Percentiles rank a stretch among this genome's conserved stretches.
These are phyloP conservation scores for Metrosideros polymorpha DNA, from an alignment of 441 rosid species.

Conservation along the genomic window DNA sequence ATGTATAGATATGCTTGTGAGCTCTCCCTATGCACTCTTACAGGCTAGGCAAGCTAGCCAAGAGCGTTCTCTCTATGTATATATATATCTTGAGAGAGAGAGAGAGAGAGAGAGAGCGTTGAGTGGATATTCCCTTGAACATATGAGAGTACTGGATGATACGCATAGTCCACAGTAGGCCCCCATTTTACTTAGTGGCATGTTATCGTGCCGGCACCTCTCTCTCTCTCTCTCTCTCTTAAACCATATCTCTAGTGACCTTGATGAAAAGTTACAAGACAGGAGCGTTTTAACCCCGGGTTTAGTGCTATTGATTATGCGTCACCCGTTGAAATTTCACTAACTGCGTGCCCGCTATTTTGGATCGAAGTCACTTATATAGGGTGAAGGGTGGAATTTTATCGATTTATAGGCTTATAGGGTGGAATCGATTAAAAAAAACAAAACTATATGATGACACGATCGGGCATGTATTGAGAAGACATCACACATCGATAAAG, in stretches of 20 bases:
- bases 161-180: not conserved
- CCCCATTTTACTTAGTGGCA: not conserved
- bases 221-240: not conserved
- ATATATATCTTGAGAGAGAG: not conserved
- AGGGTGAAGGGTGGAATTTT: not conserved
- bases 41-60: not conserved
- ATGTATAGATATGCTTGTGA: not conserved
- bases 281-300: not conserved
- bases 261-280: not conserved
- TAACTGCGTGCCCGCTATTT: too few species aligned
- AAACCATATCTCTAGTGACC: not conserved
- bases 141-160: not conserved
- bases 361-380: not conserved
- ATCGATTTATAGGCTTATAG: not conserved
- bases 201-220: not conserved
- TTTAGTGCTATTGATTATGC: not conserved
- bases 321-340: not conserved
- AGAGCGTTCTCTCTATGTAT: not conserved
- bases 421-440: too few species aligned
- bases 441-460: not conserved
- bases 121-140: not conserved
- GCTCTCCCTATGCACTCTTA: not conserved
- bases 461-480: not conserved
- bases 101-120: too few species aligned
- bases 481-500: fast-evolving